Conservation (phyloP, 129 eudicot species). For the Pittosporum tobira region DNA sequence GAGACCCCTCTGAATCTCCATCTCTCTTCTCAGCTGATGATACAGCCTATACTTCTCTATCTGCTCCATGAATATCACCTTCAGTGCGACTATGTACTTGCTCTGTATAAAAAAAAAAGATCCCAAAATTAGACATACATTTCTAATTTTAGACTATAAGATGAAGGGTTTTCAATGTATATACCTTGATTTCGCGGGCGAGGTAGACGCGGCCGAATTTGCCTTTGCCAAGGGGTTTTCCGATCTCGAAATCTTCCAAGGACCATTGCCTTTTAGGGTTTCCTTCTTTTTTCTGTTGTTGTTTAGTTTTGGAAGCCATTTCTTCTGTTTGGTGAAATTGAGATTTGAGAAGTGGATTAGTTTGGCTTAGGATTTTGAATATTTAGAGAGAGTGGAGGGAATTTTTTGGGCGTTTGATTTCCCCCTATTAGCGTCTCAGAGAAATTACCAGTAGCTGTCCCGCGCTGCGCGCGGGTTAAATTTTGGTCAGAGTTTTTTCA, state of each 20-base stretch:
- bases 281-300: slow-evolving; percentile 4
- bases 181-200: slow-evolving; percentile 82
- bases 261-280: slow-evolving; percentile 48
- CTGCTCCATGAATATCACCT: slow-evolving; percentile 86
- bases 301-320: slow-evolving; percentile 14
- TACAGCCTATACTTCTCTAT: slow-evolving; percentile 67
- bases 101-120: too few relatives aligned
- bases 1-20: slow-evolving; percentile 68
- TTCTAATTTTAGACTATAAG: too few relatives aligned
- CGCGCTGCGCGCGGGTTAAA: too few relatives aligned
- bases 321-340: background rate
- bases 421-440: too few relatives aligned
- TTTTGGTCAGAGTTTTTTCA: too few relatives aligned
- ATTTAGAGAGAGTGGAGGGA: too few relatives aligned
- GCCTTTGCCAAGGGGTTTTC: slow-evolving; percentile 83
- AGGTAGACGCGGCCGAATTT: slow-evolving; percentile 92
- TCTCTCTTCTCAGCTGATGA: slow-evolving; percentile 79
- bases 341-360: background rate
- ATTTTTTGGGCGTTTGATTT: too few relatives aligned
- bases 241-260: slow-evolving; percentile 68
- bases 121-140: too few relatives aligned
- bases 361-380: too few relatives aligned
- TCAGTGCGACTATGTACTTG: slow-evolving; percentile 77
- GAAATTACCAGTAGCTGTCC: too few relatives aligned
- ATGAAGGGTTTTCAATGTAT: too few relatives aligned